Evolutionary conservation across 805 yeast genomes (phyloP).

Genomic region (Saturnispora mendoncae): DNA sequence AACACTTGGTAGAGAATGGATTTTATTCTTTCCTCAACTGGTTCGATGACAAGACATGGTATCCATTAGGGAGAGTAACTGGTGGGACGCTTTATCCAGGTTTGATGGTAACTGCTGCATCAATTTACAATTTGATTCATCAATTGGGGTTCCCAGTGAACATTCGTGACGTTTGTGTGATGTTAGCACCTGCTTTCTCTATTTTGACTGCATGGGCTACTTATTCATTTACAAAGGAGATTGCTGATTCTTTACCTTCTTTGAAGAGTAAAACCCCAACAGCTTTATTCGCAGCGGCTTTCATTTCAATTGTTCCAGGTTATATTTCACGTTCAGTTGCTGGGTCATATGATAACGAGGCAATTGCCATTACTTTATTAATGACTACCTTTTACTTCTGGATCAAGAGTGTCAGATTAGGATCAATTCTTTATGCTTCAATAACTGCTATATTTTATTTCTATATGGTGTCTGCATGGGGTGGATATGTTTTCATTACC

Average conservation of each 20-base stretch:
- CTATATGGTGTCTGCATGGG: conserved; percentile 99
- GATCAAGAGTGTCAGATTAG: conserved; percentile 89
- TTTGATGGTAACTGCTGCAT: conserved; percentile 93
- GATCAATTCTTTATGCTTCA: conserved; percentile 78
- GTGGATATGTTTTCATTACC: conserved; percentile 98
- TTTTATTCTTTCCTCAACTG: conserved; percentile 91
- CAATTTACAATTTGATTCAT: conserved; percentile 67
- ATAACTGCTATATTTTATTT: conserved; percentile 84
- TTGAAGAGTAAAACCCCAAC: conserved; percentile 42
- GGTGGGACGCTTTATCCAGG: conserved; percentile 99
- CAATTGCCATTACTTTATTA: conserved; percentile 90
- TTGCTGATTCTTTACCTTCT: conserved; percentile 53
- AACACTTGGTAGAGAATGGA: conserved; percentile 73
- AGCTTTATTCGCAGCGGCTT: conserved; percentile 85
- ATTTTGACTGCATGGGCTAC: conserved; percentile 89
- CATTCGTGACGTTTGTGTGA: conserved; percentile 90
- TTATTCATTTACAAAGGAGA: conserved; percentile 77
- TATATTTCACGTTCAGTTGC: conserved; percentile 97
- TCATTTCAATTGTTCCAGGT: conserved; percentile 97
- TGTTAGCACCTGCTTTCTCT: conserved; percentile 94
- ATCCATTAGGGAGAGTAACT: conserved; percentile 96
- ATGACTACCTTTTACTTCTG: conserved; percentile 95
- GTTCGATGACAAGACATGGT: conserved; percentile 99
- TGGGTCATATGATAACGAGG: conserved; percentile 98
- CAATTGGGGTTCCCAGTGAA: conserved; percentile 75